phyloP scores from a whole-genome alignment of 768 basidiomycete genomes.

The Hygrophorus pudorinus region DNA sequence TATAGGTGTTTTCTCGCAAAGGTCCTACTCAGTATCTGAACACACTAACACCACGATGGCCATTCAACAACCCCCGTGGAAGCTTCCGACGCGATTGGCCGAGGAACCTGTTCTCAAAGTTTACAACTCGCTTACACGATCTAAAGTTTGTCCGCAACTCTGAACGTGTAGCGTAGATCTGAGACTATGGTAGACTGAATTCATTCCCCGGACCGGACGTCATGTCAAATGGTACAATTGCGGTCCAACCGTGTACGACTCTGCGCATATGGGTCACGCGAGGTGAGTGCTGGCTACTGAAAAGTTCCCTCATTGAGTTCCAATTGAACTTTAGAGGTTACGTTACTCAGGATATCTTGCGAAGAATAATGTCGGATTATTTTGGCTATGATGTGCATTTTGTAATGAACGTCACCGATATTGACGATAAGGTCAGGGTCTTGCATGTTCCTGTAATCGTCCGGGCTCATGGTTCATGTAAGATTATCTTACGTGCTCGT shows the following conservation, averaged over 20 bases:
- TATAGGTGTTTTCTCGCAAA: neutral
- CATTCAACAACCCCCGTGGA: conserved; percentile 54
- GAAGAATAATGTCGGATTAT: conserved; percentile 88
- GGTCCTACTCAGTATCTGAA: neutral
- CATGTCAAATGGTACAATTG: conserved; percentile 99
- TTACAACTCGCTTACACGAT: conserved; percentile 87
- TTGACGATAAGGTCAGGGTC: conserved; percentile 85
- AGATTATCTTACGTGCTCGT: conserved; percentile 93
- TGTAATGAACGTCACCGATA: conserved; percentile 99
- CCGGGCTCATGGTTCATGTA: conserved; percentile 2
- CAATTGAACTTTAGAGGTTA: conserved; percentile 61
- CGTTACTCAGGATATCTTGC: conserved; percentile 86
- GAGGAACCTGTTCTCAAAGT: conserved; percentile 66
- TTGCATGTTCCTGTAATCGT: neutral
- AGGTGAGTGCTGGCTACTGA: conserved; percentile 40
- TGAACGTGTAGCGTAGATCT: conserved; percentile 7
- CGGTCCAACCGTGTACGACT: conserved; percentile 97
- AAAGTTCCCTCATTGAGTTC: neutral
- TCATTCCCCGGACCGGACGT: conserved; percentile 56
- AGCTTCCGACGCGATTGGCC: conserved; percentile 27
- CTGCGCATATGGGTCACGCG: conserved; percentile 98
- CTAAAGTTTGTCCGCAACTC: conserved; percentile 49
- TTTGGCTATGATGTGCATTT: conserved; percentile 98
- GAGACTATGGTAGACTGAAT: conserved; percentile 48
- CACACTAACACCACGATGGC: conserved; percentile 32